A percentile compares a stretch with the other conserved stretches of the same genome.
phyloP scores from a whole-genome alignment of 179 eudicot species.

The Spergularia azorica region DNA sequence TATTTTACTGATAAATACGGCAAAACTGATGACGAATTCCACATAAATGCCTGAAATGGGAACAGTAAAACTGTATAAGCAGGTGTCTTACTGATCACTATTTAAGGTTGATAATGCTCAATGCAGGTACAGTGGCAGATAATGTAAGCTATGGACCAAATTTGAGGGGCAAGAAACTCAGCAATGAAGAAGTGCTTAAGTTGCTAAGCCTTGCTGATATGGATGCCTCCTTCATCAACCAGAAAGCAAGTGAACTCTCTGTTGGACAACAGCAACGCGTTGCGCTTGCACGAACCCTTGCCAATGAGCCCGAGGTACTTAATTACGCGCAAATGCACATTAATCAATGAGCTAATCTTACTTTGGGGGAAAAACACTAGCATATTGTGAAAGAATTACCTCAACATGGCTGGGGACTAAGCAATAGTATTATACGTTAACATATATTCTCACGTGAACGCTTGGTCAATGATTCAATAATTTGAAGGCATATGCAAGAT shows the following conservation, averaged over 20 bases:
- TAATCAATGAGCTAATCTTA: neutral
- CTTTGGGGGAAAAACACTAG: neutral
- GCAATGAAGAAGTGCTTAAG: slow-evolving; percentile 59
- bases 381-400: too few species aligned
- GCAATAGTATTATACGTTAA: too few species aligned
- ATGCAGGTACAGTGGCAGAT: slow-evolving; percentile 82
- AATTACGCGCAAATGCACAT: neutral
- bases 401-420: too few species aligned
- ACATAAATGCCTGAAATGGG: too few species aligned
- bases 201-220: slow-evolving; percentile 80
- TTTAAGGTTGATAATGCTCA: neutral
- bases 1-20: too few species aligned
- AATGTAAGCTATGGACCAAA: slow-evolving; percentile 85
- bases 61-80: too few species aligned
- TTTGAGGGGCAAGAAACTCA: slow-evolving; percentile 69
- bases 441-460: too few species aligned
- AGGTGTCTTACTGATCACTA: too few species aligned
- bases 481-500: too few species aligned
- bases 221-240: slow-evolving; percentile 57
- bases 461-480: too few species aligned
- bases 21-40: too few species aligned
- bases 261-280: slow-evolving; percentile 97
- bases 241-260: slow-evolving; percentile 60
- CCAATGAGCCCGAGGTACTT: slow-evolving; percentile 87
- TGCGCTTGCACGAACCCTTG: slow-evolving; percentile 89